phyloP scores from a whole-genome alignment of 2,329 filamentous ascomycete species.

The Colletotrichum somersetense region DNA sequence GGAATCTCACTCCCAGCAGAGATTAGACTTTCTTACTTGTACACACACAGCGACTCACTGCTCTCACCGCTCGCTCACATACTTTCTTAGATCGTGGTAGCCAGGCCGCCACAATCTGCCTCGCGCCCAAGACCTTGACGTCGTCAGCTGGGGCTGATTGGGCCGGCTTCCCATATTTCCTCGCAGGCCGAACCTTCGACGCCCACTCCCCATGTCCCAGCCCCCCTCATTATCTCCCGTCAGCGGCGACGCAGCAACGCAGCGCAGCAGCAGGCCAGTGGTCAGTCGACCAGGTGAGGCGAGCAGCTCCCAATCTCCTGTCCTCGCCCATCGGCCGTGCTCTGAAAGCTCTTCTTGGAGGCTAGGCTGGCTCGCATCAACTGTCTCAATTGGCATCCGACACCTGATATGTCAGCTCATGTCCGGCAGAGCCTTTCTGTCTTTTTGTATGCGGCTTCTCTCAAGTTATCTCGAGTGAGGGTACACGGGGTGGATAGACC shows the following conservation, averaged over 20 bases:
- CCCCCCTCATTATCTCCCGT: conserved; percentile 31
- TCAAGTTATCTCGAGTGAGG: neutral
- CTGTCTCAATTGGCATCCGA: conserved; percentile 29
- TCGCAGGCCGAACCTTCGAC: conserved; percentile 14
- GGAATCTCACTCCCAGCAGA: conserved; percentile 1
- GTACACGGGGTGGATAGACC: conserved; percentile 22
- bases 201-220: conserved; percentile 30
- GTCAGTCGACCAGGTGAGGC: conserved; percentile 30
- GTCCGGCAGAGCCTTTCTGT: conserved; percentile 4
- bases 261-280: conserved; percentile 1
- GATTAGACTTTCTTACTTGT: neutral
- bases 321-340: conserved; percentile 12
- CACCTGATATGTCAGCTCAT: conserved; percentile 27
- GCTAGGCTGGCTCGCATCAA: conserved; percentile 4
- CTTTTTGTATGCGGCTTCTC: neutral
- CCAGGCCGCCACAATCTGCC: conserved; percentile 2
- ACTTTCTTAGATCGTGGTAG: conserved; percentile 4
- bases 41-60: neutral
- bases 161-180: conserved; percentile 7
- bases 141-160: conserved; percentile 5
- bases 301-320: conserved; percentile 24
- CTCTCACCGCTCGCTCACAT: conserved; percentile 7
- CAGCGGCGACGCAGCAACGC: conserved; percentile 10
- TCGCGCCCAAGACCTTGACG: conserved; percentile 6
- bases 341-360: neutral